These are phyloP conservation scores for Exophiala spinifera DNA, from an alignment of 2,329 filamentous ascomycete genomes.

Conservation along the genomic window DNA sequence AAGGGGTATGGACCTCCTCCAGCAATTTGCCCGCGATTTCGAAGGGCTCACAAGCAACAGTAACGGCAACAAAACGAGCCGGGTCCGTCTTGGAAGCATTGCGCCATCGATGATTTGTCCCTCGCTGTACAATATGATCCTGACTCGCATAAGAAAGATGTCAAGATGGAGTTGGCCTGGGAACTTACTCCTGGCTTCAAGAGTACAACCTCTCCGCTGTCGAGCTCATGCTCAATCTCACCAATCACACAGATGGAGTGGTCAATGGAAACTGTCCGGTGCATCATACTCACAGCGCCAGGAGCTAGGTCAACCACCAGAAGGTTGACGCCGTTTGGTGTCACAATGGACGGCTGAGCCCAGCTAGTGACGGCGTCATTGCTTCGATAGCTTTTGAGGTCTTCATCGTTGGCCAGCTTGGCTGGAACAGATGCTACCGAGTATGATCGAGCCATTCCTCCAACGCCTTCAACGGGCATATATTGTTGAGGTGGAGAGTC, in stretches of 20 bases:
- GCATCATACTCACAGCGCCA: conserved; percentile 20
- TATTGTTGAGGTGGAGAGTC: conserved; percentile 18
- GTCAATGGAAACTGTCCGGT: conserved; percentile 25
- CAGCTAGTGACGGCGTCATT: conserved; percentile 17
- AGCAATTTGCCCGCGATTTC: conserved; percentile 24
- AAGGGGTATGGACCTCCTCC: conserved; percentile 15
- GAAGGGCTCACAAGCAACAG: conserved; percentile 20
- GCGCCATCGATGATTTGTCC: conserved; percentile 25
- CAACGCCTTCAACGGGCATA: conserved; percentile 3
- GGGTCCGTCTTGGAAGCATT: conserved; percentile 24
- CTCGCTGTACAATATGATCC: conserved; percentile 27
- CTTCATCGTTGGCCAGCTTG: conserved; percentile 19
- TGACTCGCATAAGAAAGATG: background rate
- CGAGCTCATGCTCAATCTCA: conserved; percentile 25
- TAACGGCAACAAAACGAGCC: conserved; percentile 18
- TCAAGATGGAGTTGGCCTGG: background rate
- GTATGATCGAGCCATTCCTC: conserved; percentile 20
- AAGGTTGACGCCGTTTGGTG: conserved; percentile 19
- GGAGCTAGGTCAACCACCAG: conserved; percentile 23
- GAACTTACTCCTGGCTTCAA: conserved; percentile 24
- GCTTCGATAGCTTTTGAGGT: conserved; percentile 22
- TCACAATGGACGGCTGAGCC: conserved; percentile 19
- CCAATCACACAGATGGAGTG: conserved; percentile 23
- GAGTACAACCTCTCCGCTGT: conserved; percentile 22
- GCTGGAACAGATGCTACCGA: conserved; percentile 20